Base-by-base conservation (phyloP, 2,329 filamentous ascomycete species). In the Neophaeococcomyces aloes region DNA sequence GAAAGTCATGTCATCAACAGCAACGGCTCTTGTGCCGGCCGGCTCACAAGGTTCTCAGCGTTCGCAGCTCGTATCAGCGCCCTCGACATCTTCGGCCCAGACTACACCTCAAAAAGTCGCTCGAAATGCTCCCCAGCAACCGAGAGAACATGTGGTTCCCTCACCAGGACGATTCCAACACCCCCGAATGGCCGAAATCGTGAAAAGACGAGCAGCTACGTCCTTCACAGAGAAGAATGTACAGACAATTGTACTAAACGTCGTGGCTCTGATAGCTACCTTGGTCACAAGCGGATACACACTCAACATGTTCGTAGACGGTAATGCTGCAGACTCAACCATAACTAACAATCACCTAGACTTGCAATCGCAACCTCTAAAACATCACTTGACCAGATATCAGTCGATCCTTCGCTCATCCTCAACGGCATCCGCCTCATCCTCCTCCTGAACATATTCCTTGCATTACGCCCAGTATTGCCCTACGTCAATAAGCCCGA, bases 111-210 rank as follows among this genome's bases (percentile, higher is more conserved):
- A 21, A 32, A 19, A 29, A 41, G 7, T 17, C 21, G 8, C n/a
- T 11, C 38, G 19, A 29, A 41, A 41, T 41, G 38, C 29, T 13
- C 21, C 38, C 7, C 21, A 6, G 11, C 17, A 15, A 8, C 8
- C 38, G 23, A 4, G 18, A n/a, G 4, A 41, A 17, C 17, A 15
- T 14, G 39, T 35, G 14, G 39, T 35, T 7, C 61, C 60, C 14
- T 67, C 65, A 6, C 67, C 85, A 5, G 88, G 89, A 44, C 86
- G 81, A 59, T 98, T 91, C 89, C 78, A 80, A 58, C 91, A 98
- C 62, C 91, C 91, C 27, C 79, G 82, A 50, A 74, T 95, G 52
- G 75, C 86, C 57, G 89, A 96, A 65, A 93, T 98, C 59, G 79
- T 83, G 13, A 75, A 76, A 50, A 79, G 91, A 40, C 84, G 87